Percentiles rank a stretch among this genome's conserved stretches.
Conservation (phyloP, 257 asterid genomes). For the Gardenia jasminoides region DNA sequence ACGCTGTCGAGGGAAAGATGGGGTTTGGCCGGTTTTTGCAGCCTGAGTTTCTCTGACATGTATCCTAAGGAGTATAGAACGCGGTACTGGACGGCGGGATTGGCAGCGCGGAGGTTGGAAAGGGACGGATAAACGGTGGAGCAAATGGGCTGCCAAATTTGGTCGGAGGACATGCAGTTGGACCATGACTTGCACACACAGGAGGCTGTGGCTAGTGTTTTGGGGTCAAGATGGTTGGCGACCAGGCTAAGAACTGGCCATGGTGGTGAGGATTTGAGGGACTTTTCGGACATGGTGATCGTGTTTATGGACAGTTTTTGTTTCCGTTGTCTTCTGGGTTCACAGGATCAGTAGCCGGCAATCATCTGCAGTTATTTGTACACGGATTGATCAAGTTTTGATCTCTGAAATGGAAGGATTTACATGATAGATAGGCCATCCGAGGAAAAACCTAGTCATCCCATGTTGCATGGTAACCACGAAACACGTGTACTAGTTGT, state of each 20-base stretch:
- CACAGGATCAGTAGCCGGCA: too few relatives aligned
- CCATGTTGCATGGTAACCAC: too few relatives aligned
- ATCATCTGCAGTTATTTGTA: too few relatives aligned
- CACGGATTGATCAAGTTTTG: too few relatives aligned
- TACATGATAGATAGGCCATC: too few relatives aligned
- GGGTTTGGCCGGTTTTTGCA: constrained; percentile 43
- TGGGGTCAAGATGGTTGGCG: constrained; percentile 56
- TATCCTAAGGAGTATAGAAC: constrained; percentile 57
- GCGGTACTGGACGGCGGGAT: constrained; percentile 36
- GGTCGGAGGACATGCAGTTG: constrained; percentile 56
- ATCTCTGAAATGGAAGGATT: too few relatives aligned
- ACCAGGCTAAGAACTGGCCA: constrained; percentile 68
- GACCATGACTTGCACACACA: constrained; percentile 78
- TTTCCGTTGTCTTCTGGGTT: not conserved
- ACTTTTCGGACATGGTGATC: constrained; percentile 7
- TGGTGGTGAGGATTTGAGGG: constrained; percentile 38
- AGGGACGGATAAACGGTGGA: constrained; percentile 59
- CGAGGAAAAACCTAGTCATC: too few relatives aligned
- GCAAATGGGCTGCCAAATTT: constrained; percentile 74
- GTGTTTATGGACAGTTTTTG: not conserved
- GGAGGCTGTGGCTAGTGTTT: constrained; percentile 54
- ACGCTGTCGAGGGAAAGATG: constrained; percentile 37
- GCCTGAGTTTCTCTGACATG: constrained; percentile 47
- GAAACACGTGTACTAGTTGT: too few relatives aligned
- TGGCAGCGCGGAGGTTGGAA: constrained; percentile 42